Evolutionary conservation across 139 green algal species (phyloP).

Genomic region (Nannochloris sp.): DNA sequence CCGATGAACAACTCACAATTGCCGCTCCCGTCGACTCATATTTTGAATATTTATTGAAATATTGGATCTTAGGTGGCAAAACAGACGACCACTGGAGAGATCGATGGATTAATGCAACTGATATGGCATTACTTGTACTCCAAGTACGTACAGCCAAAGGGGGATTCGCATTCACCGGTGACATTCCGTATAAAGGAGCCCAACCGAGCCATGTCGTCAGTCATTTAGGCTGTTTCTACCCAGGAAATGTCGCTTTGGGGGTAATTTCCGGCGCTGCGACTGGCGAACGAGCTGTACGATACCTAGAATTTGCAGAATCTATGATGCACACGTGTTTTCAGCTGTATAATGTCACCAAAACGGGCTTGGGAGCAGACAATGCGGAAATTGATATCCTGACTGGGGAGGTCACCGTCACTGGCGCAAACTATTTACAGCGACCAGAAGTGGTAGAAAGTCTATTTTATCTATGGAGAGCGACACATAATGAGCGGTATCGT

Average conservation of each 20-base stretch:
- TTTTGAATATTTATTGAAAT: constrained; percentile 78
- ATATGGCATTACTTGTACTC: background rate
- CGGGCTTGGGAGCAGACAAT: constrained; percentile 50
- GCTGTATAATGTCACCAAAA: constrained; percentile 33
- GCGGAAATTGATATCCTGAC: constrained; percentile 21
- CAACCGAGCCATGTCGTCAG: constrained; percentile 43
- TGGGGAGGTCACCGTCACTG: constrained; percentile 26
- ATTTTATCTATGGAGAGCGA: constrained; percentile 60
- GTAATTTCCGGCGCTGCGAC: constrained; percentile 25
- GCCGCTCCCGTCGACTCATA: constrained; percentile 65
- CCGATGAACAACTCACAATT: background rate
- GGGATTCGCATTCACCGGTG: background rate
- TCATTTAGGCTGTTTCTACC: constrained; percentile 67
- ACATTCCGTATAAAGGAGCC: background rate
- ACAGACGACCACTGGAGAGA: constrained; percentile 10
- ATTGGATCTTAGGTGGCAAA: constrained; percentile 26
- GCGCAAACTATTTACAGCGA: constrained; percentile 47
- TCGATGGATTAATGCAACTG: constrained; percentile 4
- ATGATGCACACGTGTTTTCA: constrained; percentile 45
- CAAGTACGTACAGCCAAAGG: background rate
- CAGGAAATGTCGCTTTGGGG: constrained; percentile 57
- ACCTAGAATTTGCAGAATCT: constrained; percentile 37
- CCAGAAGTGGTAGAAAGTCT: constrained; percentile 67
- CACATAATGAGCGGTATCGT: constrained; percentile 51
- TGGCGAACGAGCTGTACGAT: constrained; percentile 25